Conservation (phyloP, 2,329 filamentous ascomycete species). For the Pseudogymnoascus sp. region DNA sequence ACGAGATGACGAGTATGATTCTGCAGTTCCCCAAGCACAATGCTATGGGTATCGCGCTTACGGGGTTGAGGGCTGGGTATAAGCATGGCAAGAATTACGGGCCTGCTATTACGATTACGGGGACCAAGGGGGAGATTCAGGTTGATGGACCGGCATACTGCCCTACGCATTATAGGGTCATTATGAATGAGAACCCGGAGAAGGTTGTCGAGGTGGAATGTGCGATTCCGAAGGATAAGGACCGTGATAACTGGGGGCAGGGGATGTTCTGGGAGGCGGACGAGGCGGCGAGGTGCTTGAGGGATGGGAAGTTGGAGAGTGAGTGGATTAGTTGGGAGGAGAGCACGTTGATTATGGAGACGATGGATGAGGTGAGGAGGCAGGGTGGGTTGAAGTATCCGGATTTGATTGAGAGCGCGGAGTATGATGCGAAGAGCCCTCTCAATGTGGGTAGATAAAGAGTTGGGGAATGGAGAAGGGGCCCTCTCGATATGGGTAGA, state of each 20-base stretch:
- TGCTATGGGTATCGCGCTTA: constrained; percentile 55
- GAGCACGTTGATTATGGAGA: constrained; percentile 62
- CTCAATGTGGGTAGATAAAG: constrained; percentile 37
- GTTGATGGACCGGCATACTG: constrained; percentile 53
- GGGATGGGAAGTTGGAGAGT: constrained; percentile 57
- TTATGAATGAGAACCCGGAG: constrained; percentile 34
- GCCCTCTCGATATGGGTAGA: not conserved
- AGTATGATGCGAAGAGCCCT: constrained; percentile 54
- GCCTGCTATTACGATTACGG: constrained; percentile 55
- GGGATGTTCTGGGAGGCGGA: constrained; percentile 70
- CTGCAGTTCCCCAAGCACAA: constrained; percentile 52
- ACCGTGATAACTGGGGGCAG: constrained; percentile 38
- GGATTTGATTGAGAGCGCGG: constrained; percentile 55
- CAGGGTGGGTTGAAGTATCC: constrained; percentile 58
- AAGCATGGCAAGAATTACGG: constrained; percentile 40
- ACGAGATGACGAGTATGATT: constrained; percentile 57
- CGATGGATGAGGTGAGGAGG: constrained; percentile 62
- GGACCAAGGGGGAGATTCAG: constrained; percentile 60
- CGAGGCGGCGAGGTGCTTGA: constrained; percentile 55
- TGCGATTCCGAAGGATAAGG: constrained; percentile 37
- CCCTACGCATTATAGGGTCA: constrained; percentile 46
- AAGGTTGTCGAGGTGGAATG: constrained; percentile 28
- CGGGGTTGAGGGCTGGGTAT: constrained; percentile 42
- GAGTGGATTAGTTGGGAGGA: constrained; percentile 52
- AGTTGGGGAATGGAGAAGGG: not conserved